Conservation (phyloP, 2,329 filamentous ascomycete genomes). For the Gaeumannomyces tritici region DNA sequence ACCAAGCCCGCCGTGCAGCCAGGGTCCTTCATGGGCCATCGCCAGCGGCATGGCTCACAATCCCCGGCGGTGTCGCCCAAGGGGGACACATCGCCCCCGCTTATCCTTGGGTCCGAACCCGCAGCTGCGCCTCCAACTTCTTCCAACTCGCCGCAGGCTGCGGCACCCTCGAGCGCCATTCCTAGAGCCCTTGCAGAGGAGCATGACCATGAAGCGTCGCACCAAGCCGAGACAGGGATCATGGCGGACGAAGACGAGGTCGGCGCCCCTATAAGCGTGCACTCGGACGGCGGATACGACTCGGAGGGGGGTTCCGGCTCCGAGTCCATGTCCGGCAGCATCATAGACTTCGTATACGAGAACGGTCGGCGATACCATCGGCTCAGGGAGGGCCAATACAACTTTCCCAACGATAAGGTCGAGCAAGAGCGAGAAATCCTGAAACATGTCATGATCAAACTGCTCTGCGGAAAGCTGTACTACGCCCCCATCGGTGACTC, state of each 20-base stretch:
- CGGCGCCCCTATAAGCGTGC: too few relatives aligned
- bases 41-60: too few relatives aligned
- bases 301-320: slow-evolving; percentile 8
- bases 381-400: slow-evolving; percentile 16
- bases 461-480: slow-evolving; percentile 37
- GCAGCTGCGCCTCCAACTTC: too few relatives aligned
- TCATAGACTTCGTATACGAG: slow-evolving; percentile 16
- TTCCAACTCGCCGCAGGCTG: not conserved
- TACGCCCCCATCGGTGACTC: slow-evolving; percentile 39
- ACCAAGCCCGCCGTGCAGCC: too few relatives aligned
- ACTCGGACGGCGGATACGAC: slow-evolving; percentile 8
- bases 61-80: too few relatives aligned
- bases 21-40: too few relatives aligned
- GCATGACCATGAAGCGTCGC: not conserved
- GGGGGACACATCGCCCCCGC: too few relatives aligned
- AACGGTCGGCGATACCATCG: slow-evolving; percentile 18
- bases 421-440: slow-evolving; percentile 34
- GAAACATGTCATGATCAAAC: slow-evolving; percentile 42
- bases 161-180: not conserved
- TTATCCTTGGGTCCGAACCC: too few relatives aligned
- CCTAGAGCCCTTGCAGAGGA: too few relatives aligned
- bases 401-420: slow-evolving; percentile 27
- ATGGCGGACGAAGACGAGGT: slow-evolving; percentile 8
- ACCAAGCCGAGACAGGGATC: slow-evolving; percentile 2
- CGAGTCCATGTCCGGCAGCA: slow-evolving; percentile 14